Percentiles rank a stretch among this genome's conserved stretches.
Conservation (phyloP, 768 basidiomycete genomes). For the Mycena polygramma region DNA sequence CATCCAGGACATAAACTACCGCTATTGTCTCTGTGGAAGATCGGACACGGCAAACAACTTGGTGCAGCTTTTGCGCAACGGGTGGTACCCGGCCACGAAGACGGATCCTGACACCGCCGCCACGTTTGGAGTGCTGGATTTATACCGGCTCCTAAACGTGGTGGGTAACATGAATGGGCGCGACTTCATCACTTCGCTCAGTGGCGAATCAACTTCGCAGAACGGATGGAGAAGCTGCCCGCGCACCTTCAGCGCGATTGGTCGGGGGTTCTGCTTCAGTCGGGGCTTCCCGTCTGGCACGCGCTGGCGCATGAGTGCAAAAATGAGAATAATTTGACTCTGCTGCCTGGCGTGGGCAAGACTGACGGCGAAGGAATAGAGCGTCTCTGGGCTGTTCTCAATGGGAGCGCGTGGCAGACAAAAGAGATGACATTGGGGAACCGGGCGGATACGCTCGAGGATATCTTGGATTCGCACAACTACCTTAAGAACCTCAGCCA, state of each 20-base stretch:
- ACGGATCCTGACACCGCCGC: constrained; percentile 31
- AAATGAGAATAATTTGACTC: constrained; percentile 34
- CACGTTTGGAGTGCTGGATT: constrained; percentile 20
- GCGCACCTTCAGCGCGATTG: not conserved
- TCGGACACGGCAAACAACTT: constrained; percentile 18
- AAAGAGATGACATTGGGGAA: too few relatives aligned
- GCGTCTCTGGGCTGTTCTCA: constrained; percentile 44
- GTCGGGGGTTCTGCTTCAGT: not conserved
- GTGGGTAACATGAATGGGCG: constrained; percentile 20
- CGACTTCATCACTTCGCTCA: constrained; percentile 32
- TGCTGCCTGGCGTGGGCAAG: constrained; percentile 25
- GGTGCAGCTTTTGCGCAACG: constrained; percentile 3
- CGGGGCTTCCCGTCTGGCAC: constrained; percentile 35
- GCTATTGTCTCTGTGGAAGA: constrained; percentile 27
- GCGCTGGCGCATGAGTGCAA: too few relatives aligned
- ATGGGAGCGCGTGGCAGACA: constrained; percentile 35
- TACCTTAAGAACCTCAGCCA: too few relatives aligned
- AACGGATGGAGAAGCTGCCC: constrained; percentile 18
- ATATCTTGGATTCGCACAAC: too few relatives aligned
- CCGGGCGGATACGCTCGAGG: too few relatives aligned
- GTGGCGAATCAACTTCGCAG: constrained; percentile 26
- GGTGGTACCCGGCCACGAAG: constrained; percentile 32
- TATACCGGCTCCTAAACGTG: constrained; percentile 33
- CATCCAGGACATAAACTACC: constrained; percentile 27
- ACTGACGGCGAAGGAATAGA: constrained; percentile 39